A percentile compares a stretch with the other conserved stretches of the same genome.
These are phyloP conservation scores for Salvia miltiorrhiza DNA, from an alignment of 257 asterid genomes.

Conservation along the genomic window DNA sequence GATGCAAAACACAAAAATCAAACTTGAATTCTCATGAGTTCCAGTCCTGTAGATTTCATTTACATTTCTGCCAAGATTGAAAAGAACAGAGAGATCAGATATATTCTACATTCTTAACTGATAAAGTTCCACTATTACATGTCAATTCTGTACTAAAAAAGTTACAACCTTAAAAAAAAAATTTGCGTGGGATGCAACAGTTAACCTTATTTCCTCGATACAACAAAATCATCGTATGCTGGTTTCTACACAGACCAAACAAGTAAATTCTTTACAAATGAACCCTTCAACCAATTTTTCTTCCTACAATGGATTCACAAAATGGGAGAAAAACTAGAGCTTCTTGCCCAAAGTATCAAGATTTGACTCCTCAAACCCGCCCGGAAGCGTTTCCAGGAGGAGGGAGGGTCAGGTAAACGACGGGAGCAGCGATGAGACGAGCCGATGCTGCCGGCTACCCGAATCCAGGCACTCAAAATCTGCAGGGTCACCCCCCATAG, in stretches of 20 bases:
- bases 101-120: neutral
- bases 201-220: conserved; percentile 23
- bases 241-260: conserved; percentile 26
- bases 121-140: conserved; percentile 1
- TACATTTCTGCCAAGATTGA: neutral
- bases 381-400: neutral
- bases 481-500: conserved; percentile 39
- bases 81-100: neutral
- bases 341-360: neutral
- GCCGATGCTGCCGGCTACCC: conserved; percentile 42
- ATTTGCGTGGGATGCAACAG: conserved; percentile 2
- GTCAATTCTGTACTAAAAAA: conserved; percentile 12
- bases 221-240: conserved; percentile 30
- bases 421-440: conserved; percentile 43
- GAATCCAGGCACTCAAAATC: conserved; percentile 60
- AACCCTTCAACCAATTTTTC: conserved; percentile 24
- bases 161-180: conserved; percentile 5
- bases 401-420: conserved; percentile 40
- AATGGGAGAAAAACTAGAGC: conserved; percentile 5
- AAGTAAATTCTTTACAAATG: conserved; percentile 32
- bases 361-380: neutral
- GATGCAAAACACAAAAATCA: neutral
- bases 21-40: neutral
- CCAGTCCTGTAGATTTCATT: too few species aligned
- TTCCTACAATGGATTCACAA: conserved; percentile 38